Percentiles rank a stretch among this genome's conserved stretches.
phyloP scores from a whole-genome alignment of 805 yeast species.

The Wickerhamomyces silvicola region DNA sequence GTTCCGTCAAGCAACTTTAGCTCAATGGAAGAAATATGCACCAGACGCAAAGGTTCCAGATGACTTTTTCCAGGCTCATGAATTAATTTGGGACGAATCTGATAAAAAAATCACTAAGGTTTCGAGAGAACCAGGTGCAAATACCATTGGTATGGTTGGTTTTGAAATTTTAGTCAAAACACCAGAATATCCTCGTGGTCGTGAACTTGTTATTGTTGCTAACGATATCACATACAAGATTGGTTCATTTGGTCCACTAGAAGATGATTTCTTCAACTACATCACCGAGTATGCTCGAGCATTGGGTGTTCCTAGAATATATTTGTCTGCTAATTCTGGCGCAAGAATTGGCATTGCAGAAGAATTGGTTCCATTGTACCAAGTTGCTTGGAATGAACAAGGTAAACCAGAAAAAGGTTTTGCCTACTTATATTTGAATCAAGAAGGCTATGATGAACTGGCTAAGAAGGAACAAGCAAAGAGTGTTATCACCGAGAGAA shows the following conservation, averaged over 20 bases:
- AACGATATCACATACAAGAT: constrained; percentile 96
- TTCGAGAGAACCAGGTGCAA: constrained; percentile 93
- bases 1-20: constrained; percentile 84
- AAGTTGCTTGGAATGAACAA: constrained; percentile 89
- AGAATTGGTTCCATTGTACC: constrained; percentile 81
- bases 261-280: constrained; percentile 85
- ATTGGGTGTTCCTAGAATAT: constrained; percentile 91
- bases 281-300: constrained; percentile 89
- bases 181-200: constrained; percentile 95
- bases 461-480: constrained; percentile 54
- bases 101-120: constrained; percentile 79
- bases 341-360: constrained; percentile 99
- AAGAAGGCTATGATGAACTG: constrained; percentile 53
- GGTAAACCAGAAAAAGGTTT: constrained; percentile 79
- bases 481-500: constrained; percentile 65
- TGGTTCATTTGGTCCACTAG: constrained; percentile 98
- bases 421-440: constrained; percentile 74
- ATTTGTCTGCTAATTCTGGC: constrained; percentile 97
- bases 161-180: constrained; percentile 88
- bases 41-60: constrained; percentile 58
- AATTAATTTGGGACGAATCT: constrained; percentile 78
- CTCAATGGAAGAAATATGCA: constrained; percentile 74
- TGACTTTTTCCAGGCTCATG: constrained; percentile 71
- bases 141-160: constrained; percentile 95
- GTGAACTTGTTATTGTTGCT: constrained; percentile 88